Base-by-base conservation (phyloP, 169 alveolate species). In the Theileria annulata region DNA sequence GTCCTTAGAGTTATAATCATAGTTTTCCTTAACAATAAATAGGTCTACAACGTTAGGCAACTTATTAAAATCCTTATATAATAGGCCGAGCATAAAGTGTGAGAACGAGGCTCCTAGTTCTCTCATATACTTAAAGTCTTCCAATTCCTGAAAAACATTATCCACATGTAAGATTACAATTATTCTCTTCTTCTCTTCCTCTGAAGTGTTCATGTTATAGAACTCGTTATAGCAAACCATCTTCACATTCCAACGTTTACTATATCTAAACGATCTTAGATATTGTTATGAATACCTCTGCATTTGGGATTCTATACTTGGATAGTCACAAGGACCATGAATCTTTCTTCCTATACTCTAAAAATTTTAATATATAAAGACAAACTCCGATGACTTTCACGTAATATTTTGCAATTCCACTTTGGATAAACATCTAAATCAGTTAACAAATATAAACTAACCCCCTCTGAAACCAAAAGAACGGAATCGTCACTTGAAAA, bases 81-180 rank as follows among this genome's bases (percentile, higher is more conserved):
- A 71, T 3, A 80, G 19, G 12, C 83, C 81, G 17, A 71, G 12
- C 33, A 80, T 59, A 49, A 49, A 59, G 33, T 80, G 87, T 47
- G 74, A 21, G 74, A 75, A 72, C 3, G 64, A 75, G 0, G 58
- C 60, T 54, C 42, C 81, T 9, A 71, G 19, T 35, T 72, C 82
- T 31, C 51, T 77, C 42, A 80, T 37, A 27, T 73, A 77, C 47
- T 80, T 79, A 9, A 80, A 75, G 63, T 73, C 69, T 54, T 80
- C 87, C 31, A 80, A 60, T 27, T 80, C 66, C 87, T 79, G 25
- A 2, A 15, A 62, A 4, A 9, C n/a, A 17, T 10, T 19, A 21
- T 19, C 19, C 30, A 27, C 0, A 1, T 19, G 2, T 30, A 8
- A n/a, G 33, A 35, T 23, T 80, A 80, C 88, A 59, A 28, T 71